Evolutionary conservation across 495 filamentous ascomycete species (phyloP).

Genomic region (Friedmanniomyces simplex): DNA sequence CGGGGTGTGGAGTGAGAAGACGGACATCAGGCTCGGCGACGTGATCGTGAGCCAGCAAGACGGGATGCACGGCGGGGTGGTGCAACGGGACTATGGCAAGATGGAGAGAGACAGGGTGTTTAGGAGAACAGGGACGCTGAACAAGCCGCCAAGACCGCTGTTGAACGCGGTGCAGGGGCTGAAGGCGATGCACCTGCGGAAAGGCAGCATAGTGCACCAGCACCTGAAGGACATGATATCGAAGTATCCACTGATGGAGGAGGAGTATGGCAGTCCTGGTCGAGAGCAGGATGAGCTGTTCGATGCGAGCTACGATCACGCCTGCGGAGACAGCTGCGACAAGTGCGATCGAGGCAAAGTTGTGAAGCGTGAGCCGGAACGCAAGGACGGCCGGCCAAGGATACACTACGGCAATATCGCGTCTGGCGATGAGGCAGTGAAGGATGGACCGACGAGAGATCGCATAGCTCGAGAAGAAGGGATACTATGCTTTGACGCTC

Average conservation of each 20-base stretch:
- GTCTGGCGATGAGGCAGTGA: constrained; percentile 31
- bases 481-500: constrained; percentile 23
- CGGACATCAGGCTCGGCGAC: too few species aligned
- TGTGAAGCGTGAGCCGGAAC: neutral
- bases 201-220: neutral
- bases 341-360: neutral
- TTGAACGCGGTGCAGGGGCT: too few species aligned
- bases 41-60: too few species aligned
- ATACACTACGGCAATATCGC: constrained; percentile 35
- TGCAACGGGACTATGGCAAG: constrained; percentile 18
- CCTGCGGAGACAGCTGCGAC: neutral
- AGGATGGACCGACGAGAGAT: constrained; percentile 19
- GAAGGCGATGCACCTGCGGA: neutral
- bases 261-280: neutral
- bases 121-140: neutral
- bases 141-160: neutral
- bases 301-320: constrained; percentile 4
- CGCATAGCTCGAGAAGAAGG: constrained; percentile 2
- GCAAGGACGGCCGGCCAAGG: neutral
- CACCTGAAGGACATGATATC: neutral
- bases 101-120: constrained; percentile 2
- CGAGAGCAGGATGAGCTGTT: neutral
- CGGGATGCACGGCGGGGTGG: too few species aligned
- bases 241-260: constrained; percentile 1
- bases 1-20: too few species aligned